These are phyloP conservation scores for Saccharomycopsis sp. DNA, from an alignment of 805 yeast genomes.

Conservation along the genomic window DNA sequence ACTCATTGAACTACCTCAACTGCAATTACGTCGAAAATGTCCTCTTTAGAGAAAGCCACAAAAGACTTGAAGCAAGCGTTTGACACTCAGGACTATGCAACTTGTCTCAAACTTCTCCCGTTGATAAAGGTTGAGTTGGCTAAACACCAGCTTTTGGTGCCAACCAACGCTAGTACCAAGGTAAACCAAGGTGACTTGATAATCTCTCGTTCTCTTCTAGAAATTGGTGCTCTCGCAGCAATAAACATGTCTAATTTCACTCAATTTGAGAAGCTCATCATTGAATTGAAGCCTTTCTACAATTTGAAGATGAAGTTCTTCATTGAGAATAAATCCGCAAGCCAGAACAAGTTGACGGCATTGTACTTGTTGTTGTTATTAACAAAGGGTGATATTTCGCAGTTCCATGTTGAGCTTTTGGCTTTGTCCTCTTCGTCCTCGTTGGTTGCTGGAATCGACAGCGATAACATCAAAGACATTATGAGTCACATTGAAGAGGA, in stretches of 20 bases:
- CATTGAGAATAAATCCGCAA: constrained; percentile 39
- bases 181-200: constrained; percentile 37
- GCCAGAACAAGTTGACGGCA: constrained; percentile 65
- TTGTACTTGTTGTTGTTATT: constrained; percentile 68
- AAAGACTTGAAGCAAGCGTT: constrained; percentile 59
- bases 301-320: constrained; percentile 27
- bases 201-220: constrained; percentile 75
- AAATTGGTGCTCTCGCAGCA: constrained; percentile 77
- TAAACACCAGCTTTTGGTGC: constrained; percentile 68
- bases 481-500: constrained; percentile 52
- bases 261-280: constrained; percentile 62
- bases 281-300: constrained; percentile 75
- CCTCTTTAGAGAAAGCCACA: constrained; percentile 63
- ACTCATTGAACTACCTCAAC: too few species aligned
- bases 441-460: not conserved
- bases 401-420: constrained; percentile 76
- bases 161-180: constrained; percentile 31
- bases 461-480: constrained; percentile 23
- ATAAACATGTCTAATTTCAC: constrained; percentile 54
- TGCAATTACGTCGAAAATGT: too few species aligned
- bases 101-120: constrained; percentile 55
- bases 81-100: constrained; percentile 48
- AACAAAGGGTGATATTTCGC: constrained; percentile 75
- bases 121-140: constrained; percentile 73
- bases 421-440: constrained; percentile 24